These are phyloP conservation scores for Candida ficus DNA, from an alignment of 805 yeast genomes.

Conservation along the genomic window DNA sequence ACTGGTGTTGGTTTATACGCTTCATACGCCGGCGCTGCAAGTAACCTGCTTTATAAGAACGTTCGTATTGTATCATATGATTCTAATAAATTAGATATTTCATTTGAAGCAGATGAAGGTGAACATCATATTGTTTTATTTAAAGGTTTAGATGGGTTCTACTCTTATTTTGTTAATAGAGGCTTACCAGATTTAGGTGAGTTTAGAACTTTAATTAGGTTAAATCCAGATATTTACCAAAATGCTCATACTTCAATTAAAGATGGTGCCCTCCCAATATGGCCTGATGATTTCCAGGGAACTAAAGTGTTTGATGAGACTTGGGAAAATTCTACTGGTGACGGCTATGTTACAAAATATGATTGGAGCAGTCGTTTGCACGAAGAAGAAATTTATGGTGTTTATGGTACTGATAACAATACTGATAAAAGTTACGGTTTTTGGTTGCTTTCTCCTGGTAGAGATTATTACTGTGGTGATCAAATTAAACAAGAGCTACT, in stretches of 20 bases:
- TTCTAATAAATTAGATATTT: slow-evolving; percentile 4
- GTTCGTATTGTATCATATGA: slow-evolving; percentile 2
- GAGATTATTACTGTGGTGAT: slow-evolving; percentile 7
- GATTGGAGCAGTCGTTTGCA: slow-evolving; percentile 7
- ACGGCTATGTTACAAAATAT: slow-evolving; percentile 3
- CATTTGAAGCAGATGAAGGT: slow-evolving; percentile 5
- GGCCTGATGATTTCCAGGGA: slow-evolving; percentile 4
- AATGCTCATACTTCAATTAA: slow-evolving; percentile 4
- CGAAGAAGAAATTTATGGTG: slow-evolving; percentile 6
- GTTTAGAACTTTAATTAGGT: slow-evolving; percentile 3
- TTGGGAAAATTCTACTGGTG: neutral
- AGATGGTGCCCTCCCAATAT: slow-evolving; percentile 2
- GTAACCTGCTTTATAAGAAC: neutral
- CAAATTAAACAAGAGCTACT: slow-evolving; percentile 3
- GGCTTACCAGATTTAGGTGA: slow-evolving; percentile 3
- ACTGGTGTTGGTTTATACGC: slow-evolving; percentile 2
- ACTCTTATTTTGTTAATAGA: slow-evolving; percentile 4
- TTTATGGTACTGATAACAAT: slow-evolving; percentile 1
- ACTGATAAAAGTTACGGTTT: slow-evolving; percentile 1
- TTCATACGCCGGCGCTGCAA: slow-evolving; percentile 1
- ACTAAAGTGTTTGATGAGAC: slow-evolving; percentile 3
- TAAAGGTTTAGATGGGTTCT: slow-evolving; percentile 4
- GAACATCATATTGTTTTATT: slow-evolving; percentile 5
- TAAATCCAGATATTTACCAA: slow-evolving; percentile 3
- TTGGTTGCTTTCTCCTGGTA: slow-evolving; percentile 4